Evolutionary conservation across 108 stramenopile species (phyloP), one percentile per base, ranked within the genome.

Genomic region (Halocafeteria seosinensis): DNA sequence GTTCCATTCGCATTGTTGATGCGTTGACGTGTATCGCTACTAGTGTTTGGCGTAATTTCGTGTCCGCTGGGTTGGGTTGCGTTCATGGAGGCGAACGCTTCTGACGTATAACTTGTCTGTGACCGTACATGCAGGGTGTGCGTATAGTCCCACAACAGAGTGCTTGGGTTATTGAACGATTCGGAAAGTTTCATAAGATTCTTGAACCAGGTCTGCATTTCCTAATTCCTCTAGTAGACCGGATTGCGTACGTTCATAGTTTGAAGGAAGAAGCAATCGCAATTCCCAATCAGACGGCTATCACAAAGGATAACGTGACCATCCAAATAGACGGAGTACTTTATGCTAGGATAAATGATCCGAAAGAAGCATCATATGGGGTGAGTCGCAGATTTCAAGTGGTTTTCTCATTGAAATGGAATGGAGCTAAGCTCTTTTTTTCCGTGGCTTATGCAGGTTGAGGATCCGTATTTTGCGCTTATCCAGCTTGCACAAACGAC

Each of bases 401-500:
- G 17, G 21, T 17, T 47, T 17, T n/a, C 42, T 47, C 17, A n/a
- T 47, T 47, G 42, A 47, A 21, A 47, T 47, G 42, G 17, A 17
- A 47, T 47, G 17, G 42, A 47, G n/a, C n/a, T 47, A 47, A 47
- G 17, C 42, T n/a, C 17, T 47, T n/a, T n/a, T 47, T n/a, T 21
- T 17, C 17, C 42, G n/a, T 47, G 21, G 42, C n/a, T 47, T 47
- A 47, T 47, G 42, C 42, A 47, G 42, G 42, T 68, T 28, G 63
- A 70, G 55, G 50, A 64, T 24, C 52, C 62, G 13, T 50, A 30
- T 29, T 70, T 61, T 47, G 64, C 69, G 61, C 29, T 70, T 0
- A 37, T 34, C 52, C 63, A 70, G 55, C 63, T 70, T 28, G 69
- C 69, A 23, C 69, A 70, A 27, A 70, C 69, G 12, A 65, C 69